Evolutionary conservation across 305 asterid species (phyloP).

Genomic region (Fraxinus sp.): DNA sequence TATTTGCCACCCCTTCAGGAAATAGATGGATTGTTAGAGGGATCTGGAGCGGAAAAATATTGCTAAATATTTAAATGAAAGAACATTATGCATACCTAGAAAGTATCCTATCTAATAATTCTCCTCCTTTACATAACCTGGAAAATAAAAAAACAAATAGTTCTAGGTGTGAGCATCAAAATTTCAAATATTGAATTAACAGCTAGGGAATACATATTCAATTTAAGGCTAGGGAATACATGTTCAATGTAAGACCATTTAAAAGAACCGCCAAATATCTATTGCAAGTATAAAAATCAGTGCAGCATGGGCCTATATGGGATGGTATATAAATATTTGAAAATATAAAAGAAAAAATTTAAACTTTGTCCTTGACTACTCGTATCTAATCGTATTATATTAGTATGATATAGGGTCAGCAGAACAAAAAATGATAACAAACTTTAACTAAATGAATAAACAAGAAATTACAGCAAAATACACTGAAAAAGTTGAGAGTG

Average conservation of each 20-base stretch:
- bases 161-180: slow-evolving; percentile 3
- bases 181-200: not conserved
- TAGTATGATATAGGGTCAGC: not conserved
- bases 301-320: not conserved
- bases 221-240: not conserved
- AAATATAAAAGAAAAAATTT: not conserved
- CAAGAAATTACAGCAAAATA: not conserved
- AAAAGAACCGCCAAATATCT: not conserved
- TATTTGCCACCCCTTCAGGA: slow-evolving; percentile 80
- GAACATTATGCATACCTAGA: slow-evolving; percentile 40
- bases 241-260: not conserved
- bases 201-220: not conserved
- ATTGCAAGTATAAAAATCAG: not conserved
- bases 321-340: not conserved
- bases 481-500: not conserved
- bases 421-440: not conserved
- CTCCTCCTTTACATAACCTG: slow-evolving; percentile 88
- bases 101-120: slow-evolving; percentile 67
- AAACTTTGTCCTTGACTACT: not conserved
- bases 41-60: slow-evolving; percentile 1
- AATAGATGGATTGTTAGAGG: slow-evolving; percentile 15
- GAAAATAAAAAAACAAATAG: not conserved
- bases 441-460: not conserved
- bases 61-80: not conserved
- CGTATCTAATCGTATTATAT: not conserved